Evolutionary conservation across 2,329 filamentous ascomycete genomes (phyloP), one percentile per base, ranked within the genome.

Genomic region (Paraconiothyrium sp.): DNA sequence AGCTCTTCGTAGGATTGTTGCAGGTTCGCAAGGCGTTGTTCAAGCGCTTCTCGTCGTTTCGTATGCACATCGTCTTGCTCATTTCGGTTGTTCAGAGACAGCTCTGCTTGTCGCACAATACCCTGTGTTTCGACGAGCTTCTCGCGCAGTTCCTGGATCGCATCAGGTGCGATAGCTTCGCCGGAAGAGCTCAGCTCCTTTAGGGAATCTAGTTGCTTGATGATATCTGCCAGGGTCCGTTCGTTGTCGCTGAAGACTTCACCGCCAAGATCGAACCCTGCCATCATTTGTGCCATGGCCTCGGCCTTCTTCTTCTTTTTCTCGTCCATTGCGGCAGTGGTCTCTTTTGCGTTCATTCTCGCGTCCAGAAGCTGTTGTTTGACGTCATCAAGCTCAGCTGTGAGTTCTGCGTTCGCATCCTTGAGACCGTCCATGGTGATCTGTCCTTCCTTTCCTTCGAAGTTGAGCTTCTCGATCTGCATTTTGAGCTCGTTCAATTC

Each of bases 251-350:
- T 97, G 78, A 98, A 97, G 35, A 96, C 90, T 60, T 97, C 94
- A 52, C 91, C 90, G 48, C 93, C 94, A 37, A 99, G 87, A 74
- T 99, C 94, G 72, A 99, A 98, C 3, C 94, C 93, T 61, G 95
- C 95, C 94, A 99, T 97, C 95, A 99, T 99, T 86, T 97, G 92
- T 47, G 95, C 95, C 95, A 99, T 99, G 81, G 96, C 95, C 82
- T 99, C 95, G 0, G 94, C 93, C 86, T 99, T 99, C 83, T 93
- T 94, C 85, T 93, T 94, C 81, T 98, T 96, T 85, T 99, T 99
- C 81, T 98, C 95, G 71, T 98, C 94, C 22, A 96, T 83, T 16
- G 93, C 90, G 9, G 93, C 93, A 48, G 88, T 93, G 1, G 92
- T 94, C 81, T 98, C 95, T 82, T 95, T 97, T 60, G 94, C 93